These are phyloP conservation scores for Picea engelmannii DNA, from an alignment of 83 land plant genomes.

Conservation along the genomic window DNA sequence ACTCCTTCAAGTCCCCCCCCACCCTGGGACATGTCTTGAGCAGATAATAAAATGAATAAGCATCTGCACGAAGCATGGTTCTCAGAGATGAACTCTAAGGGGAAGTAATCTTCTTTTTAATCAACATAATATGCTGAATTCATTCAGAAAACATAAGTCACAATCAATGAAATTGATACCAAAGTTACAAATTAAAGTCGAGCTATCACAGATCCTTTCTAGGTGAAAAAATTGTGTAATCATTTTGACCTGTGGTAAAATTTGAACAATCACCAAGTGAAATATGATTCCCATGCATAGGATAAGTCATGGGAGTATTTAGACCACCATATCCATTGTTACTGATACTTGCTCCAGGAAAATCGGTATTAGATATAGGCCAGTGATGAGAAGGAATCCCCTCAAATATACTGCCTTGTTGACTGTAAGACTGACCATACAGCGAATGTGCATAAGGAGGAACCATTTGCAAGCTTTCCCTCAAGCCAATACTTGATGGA, in stretches of 20 bases:
- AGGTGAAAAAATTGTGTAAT: background rate
- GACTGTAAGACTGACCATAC: slow-evolving; percentile 1
- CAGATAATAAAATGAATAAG: no score
- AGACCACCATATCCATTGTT: slow-evolving; percentile 16
- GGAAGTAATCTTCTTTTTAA: no score
- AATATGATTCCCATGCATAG: slow-evolving; percentile 8
- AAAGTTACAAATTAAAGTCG: no score
- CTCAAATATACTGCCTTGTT: background rate
- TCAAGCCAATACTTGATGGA: background rate
- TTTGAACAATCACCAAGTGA: slow-evolving; percentile 12
- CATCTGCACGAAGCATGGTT: no score
- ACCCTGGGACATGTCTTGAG: no score
- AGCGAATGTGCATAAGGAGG: slow-evolving; percentile 9
- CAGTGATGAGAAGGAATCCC: slow-evolving; percentile 3
- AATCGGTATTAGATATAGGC: slow-evolving; percentile 8
- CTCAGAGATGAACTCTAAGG: no score
- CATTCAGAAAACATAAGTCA: no score
- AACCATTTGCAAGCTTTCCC: no score
- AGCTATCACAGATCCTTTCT: no score
- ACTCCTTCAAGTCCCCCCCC: no score
- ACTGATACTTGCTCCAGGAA: slow-evolving; percentile 1
- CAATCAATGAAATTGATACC: no score
- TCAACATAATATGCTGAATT: no score
- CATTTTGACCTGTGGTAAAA: slow-evolving; percentile 10
- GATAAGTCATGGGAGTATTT: background rate